These are phyloP conservation scores for Podaxis sp. DNA, from an alignment of 768 basidiomycete genomes.

Conservation along the genomic window DNA sequence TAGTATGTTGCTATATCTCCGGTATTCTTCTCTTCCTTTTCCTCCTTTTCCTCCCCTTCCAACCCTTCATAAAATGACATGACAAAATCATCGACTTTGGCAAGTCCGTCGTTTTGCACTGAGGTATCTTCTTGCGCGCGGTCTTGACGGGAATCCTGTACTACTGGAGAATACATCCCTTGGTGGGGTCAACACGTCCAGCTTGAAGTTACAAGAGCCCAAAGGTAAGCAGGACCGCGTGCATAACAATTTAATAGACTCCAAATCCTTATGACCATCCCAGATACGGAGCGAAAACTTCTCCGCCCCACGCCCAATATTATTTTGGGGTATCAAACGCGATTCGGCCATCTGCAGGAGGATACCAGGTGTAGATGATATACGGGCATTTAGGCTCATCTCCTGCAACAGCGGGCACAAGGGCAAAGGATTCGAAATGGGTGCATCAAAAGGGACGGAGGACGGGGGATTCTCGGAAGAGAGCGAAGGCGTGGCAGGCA, in stretches of 20 bases:
- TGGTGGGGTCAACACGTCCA: slow-evolving; percentile 11
- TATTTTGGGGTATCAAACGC: slow-evolving; percentile 16
- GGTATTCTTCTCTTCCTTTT: background rate
- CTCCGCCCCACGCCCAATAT: background rate
- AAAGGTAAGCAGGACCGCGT: background rate
- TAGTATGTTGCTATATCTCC: background rate
- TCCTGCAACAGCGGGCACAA: slow-evolving; percentile 25
- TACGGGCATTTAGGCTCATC: slow-evolving; percentile 23
- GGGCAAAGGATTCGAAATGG: background rate
- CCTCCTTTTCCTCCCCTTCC: background rate
- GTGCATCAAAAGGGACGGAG: background rate
- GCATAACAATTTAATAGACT: background rate
- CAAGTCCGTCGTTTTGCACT: slow-evolving; percentile 9
- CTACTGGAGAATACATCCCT: background rate
- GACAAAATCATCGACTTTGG: slow-evolving; percentile 11
- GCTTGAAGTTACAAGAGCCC: background rate
- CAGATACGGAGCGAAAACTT: slow-evolving; percentile 4
- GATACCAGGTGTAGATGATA: slow-evolving; percentile 21
- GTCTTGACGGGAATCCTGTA: slow-evolving; percentile 1
- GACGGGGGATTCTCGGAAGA: background rate
- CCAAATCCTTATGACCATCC: slow-evolving; percentile 15
- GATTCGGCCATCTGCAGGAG: slow-evolving; percentile 26
- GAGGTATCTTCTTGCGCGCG: slow-evolving; percentile 5
- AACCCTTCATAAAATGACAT: background rate
- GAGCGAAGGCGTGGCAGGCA: background rate